These are phyloP conservation scores for Aureobasidium zeae DNA, from an alignment of 2,329 filamentous ascomycete species.

Conservation along the genomic window DNA sequence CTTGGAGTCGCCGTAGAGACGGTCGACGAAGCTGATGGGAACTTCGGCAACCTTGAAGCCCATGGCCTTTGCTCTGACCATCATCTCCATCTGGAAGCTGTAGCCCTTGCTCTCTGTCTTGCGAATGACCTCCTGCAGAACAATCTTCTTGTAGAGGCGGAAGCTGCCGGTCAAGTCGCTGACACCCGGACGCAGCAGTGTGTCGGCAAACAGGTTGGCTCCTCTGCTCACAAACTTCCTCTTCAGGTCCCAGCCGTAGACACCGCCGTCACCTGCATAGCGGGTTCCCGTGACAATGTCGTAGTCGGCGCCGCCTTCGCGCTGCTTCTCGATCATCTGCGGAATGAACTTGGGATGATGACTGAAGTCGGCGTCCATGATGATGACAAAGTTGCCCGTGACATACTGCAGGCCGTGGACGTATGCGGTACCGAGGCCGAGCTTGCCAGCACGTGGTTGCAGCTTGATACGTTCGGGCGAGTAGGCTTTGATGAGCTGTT, in stretches of 20 bases:
- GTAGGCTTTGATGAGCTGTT: conserved; percentile 84
- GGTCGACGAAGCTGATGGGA: conserved; percentile 91
- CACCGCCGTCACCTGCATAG: conserved; percentile 76
- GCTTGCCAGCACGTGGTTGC: conserved; percentile 83
- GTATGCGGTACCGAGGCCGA: conserved; percentile 93
- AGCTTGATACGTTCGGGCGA: conserved; percentile 65
- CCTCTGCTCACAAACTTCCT: conserved; percentile 66
- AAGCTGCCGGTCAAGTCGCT: conserved; percentile 95
- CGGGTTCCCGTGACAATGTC: conserved; percentile 96
- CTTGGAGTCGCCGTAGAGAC: conserved; percentile 91
- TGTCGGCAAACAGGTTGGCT: conserved; percentile 93
- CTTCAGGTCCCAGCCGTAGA: conserved; percentile 95
- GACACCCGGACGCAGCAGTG: conserved; percentile 82
- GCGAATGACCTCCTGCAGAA: conserved; percentile 80
- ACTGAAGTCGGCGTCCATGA: conserved; percentile 99
- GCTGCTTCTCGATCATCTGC: conserved; percentile 78
- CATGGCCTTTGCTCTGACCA: conserved; percentile 94
- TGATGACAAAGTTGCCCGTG: conserved; percentile 92
- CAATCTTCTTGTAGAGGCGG: conserved; percentile 82
- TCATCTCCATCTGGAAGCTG: conserved; percentile 99
- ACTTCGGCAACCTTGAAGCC: conserved; percentile 90
- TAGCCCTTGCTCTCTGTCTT: conserved; percentile 95
- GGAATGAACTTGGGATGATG: conserved; percentile 99
- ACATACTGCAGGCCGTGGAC: conserved; percentile 86
- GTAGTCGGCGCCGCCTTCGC: conserved; percentile 64